A percentile compares a stretch with the other conserved stretches of the same genome.
These are phyloP conservation scores for Leccinum subfulvum DNA, from an alignment of 1,284 basidiomycete genomes.

Conservation along the genomic window DNA sequence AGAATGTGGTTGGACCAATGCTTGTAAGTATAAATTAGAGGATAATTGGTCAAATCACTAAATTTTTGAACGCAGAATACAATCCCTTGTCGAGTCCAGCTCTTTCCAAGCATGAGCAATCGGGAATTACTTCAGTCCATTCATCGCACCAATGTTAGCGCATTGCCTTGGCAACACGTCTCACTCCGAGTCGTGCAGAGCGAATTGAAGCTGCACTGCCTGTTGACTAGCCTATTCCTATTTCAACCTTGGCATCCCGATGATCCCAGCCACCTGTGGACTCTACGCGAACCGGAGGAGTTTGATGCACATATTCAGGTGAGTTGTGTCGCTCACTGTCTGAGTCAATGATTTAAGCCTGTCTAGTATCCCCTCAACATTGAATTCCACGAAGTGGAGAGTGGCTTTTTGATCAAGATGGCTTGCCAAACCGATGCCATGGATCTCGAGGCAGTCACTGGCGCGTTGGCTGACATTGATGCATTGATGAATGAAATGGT, in stretches of 20 bases:
- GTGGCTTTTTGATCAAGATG: constrained; percentile 37
- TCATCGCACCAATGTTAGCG: constrained; percentile 41
- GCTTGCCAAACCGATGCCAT: constrained; percentile 38
- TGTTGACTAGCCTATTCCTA: constrained; percentile 49
- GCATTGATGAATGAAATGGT: constrained; percentile 32
- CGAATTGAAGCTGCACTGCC: constrained; percentile 31
- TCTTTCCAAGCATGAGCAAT: constrained; percentile 33
- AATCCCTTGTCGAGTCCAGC: constrained; percentile 43
- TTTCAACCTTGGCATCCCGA: constrained; percentile 38
- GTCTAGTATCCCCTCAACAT: constrained; percentile 47
- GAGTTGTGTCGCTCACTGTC: constrained; percentile 2
- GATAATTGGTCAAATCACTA: neutral
- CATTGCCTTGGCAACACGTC: constrained; percentile 46
- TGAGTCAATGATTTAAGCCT: neutral
- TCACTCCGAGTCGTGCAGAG: constrained; percentile 46
- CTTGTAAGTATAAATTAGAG: constrained; percentile 36
- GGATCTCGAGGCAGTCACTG: constrained; percentile 25
- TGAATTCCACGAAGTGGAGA: constrained; percentile 39
- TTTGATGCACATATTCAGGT: constrained; percentile 44
- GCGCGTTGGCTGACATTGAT: constrained; percentile 31
- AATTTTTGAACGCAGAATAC: constrained; percentile 40
- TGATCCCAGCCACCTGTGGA: constrained; percentile 33
- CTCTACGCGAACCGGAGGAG: constrained; percentile 33
- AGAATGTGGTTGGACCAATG: constrained; percentile 49
- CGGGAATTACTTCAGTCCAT: constrained; percentile 39